phyloP scores from a whole-genome alignment of 2,329 filamentous ascomycete species.

The Stemphylium beticola region DNA sequence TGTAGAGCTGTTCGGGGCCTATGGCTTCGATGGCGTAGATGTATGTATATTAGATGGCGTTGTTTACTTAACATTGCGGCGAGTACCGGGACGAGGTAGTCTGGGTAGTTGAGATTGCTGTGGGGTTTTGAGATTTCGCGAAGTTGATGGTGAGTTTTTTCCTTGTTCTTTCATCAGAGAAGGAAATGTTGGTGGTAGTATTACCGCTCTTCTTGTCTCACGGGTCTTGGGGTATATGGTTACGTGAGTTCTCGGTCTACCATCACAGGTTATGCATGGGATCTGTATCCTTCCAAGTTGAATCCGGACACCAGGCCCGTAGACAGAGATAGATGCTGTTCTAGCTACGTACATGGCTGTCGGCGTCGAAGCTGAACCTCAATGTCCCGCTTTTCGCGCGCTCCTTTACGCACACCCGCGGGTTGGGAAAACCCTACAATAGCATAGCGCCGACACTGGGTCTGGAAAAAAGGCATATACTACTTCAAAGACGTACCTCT shows the following conservation, averaged over 20 bases:
- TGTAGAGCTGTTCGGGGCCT: slow-evolving; percentile 76
- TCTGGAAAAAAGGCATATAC: slow-evolving; percentile 80
- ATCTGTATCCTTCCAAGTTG: slow-evolving; percentile 67
- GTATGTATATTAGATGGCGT: too few relatives aligned
- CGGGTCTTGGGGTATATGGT: slow-evolving; percentile 48
- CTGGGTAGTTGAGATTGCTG: slow-evolving; percentile 51
- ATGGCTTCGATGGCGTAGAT: slow-evolving; percentile 70
- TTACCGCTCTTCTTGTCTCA: not conserved
- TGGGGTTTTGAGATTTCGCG: slow-evolving; percentile 57
- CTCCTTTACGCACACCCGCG: slow-evolving; percentile 79
- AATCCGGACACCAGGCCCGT: slow-evolving; percentile 75
- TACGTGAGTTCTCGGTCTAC: slow-evolving; percentile 80
- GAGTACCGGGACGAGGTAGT: slow-evolving; percentile 49
- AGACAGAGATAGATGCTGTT: slow-evolving; percentile 74
- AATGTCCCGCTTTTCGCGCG: slow-evolving; percentile 94
- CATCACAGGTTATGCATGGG: slow-evolving; percentile 77
- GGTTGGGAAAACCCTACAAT: slow-evolving; percentile 70
- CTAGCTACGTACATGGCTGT: slow-evolving; percentile 71
- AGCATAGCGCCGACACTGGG: slow-evolving; percentile 79
- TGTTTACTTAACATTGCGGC: too few relatives aligned
- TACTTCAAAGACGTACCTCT: slow-evolving; percentile 88
- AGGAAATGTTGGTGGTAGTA: too few relatives aligned
- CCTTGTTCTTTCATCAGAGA: too few relatives aligned
- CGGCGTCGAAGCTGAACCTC: slow-evolving; percentile 76
- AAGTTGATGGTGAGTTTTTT: slow-evolving; percentile 52